Conservation (phyloP, 1,284 basidiomycete species). For the Moesziomyces aphidis region DNA sequence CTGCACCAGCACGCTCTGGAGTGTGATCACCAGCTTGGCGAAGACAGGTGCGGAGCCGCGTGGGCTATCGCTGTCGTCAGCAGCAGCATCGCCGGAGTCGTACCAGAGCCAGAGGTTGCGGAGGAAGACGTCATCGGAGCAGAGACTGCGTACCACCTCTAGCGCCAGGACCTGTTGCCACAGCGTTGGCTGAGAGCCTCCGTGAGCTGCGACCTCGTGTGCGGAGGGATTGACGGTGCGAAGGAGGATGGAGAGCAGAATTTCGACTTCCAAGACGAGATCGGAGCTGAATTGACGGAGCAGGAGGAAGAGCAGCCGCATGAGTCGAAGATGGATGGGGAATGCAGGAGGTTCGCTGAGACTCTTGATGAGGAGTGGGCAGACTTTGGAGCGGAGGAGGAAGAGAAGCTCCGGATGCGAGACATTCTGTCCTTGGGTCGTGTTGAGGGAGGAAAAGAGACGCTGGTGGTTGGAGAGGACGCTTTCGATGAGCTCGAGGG, state of each 20-base stretch:
- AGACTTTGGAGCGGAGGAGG: slow-evolving; percentile 86
- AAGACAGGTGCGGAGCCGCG: slow-evolving; percentile 48
- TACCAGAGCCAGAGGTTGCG: slow-evolving; percentile 63
- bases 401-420: slow-evolving; percentile 82
- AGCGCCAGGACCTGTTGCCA: slow-evolving; percentile 65
- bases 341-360: slow-evolving; percentile 80
- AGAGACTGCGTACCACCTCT: slow-evolving; percentile 61
- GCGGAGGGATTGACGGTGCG: slow-evolving; percentile 39
- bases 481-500: slow-evolving; percentile 94
- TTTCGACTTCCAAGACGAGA: slow-evolving; percentile 65
- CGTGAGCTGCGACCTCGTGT: slow-evolving; percentile 32
- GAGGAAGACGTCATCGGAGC: slow-evolving; percentile 57
- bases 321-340: slow-evolving; percentile 87
- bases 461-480: slow-evolving; percentile 93
- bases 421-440: slow-evolving; percentile 2
- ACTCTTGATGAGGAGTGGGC: slow-evolving; percentile 86
- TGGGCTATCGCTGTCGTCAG: slow-evolving; percentile 2
- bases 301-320: slow-evolving; percentile 90
- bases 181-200: slow-evolving; percentile 27
- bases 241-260: slow-evolving; percentile 64
- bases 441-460: slow-evolving; percentile 73
- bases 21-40: slow-evolving; percentile 49
- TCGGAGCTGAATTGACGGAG: slow-evolving; percentile 90
- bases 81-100: slow-evolving; percentile 24
- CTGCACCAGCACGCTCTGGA: slow-evolving; percentile 39